These are phyloP conservation scores for Ascoidea asiatica DNA, from an alignment of 805 yeast genomes.

Conservation along the genomic window DNA sequence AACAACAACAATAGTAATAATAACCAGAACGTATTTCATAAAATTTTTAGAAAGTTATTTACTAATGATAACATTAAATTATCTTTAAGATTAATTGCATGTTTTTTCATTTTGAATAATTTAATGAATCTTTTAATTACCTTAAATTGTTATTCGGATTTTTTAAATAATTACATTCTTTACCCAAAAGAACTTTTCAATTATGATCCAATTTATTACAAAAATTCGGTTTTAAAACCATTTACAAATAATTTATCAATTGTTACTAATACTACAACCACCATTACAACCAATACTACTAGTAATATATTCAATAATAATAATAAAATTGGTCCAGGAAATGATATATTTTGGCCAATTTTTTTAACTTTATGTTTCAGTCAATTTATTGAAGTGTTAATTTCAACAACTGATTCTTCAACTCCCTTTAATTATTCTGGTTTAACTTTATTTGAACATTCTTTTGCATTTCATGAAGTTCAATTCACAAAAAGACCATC, in stretches of 20 bases:
- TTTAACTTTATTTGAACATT: constrained; percentile 60
- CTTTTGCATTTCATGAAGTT: constrained; percentile 60
- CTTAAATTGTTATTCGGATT: constrained; percentile 13
- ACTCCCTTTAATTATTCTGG: constrained; percentile 52
- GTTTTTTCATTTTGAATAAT: constrained; percentile 17
- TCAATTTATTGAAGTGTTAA: constrained; percentile 54
- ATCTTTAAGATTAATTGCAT: constrained; percentile 19
- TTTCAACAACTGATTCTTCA: constrained; percentile 41
- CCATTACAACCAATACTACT: constrained; percentile 7
- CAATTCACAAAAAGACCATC: constrained; percentile 38
- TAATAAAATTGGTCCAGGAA: constrained; percentile 29
- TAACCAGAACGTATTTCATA: not conserved
- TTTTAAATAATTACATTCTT: constrained; percentile 8
- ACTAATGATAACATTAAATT: constrained; percentile 3
- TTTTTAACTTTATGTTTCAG: constrained; percentile 45
- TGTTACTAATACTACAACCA: constrained; percentile 13
- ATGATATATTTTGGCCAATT: constrained; percentile 41
- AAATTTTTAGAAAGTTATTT: constrained; percentile 18
- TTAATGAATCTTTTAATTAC: constrained; percentile 20
- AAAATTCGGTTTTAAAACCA: constrained; percentile 7
- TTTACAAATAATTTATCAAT: constrained; percentile 11
- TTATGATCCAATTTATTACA: constrained; percentile 12
- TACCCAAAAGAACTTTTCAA: constrained; percentile 7
- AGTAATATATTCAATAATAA: constrained; percentile 1
- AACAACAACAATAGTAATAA: not conserved